Conservation (phyloP, 1,139 yeast genomes). For the Candida tropicalis region DNA sequence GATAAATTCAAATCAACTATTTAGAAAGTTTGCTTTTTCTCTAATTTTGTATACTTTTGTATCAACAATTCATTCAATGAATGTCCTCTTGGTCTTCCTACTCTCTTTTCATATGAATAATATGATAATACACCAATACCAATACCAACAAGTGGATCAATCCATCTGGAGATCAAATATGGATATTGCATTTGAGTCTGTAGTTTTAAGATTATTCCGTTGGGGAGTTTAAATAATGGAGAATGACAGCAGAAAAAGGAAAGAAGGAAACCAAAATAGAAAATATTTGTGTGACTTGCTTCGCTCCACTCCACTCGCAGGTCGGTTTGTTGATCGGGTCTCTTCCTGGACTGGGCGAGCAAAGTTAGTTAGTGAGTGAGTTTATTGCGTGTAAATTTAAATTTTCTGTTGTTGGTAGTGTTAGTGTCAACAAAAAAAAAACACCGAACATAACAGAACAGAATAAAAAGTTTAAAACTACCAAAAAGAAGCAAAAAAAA, state of each 20-base stretch:
- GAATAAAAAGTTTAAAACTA: not conserved
- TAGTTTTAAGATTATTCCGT: not conserved
- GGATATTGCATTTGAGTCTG: slow-evolving; percentile 34
- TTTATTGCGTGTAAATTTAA: too few relatives aligned
- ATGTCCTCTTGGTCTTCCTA: slow-evolving; percentile 59
- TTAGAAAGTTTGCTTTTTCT: slow-evolving; percentile 6
- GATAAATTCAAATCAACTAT: slow-evolving; percentile 10
- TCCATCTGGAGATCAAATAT: slow-evolving; percentile 38
- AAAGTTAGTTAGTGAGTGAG: too few relatives aligned
- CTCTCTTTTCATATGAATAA: slow-evolving; percentile 59
- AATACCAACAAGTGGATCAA: slow-evolving; percentile 64
- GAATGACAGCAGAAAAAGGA: too few relatives aligned
- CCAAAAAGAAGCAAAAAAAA: too few relatives aligned
- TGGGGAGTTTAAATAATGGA: not conserved
- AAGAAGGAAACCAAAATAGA: too few relatives aligned
- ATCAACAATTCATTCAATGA: slow-evolving; percentile 49
- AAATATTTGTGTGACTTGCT: too few relatives aligned
- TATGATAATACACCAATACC: slow-evolving; percentile 61
- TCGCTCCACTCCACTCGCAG: too few relatives aligned
- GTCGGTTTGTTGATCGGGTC: too few relatives aligned
- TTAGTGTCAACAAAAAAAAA: too few relatives aligned
- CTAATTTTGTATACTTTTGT: slow-evolving; percentile 16
- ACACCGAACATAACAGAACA: not conserved
- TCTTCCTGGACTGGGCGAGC: too few relatives aligned
- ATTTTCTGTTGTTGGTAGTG: too few relatives aligned